Base-by-base conservation (phyloP, 257 asterid genomes). In the Solanum megistacrolobum region DNA sequence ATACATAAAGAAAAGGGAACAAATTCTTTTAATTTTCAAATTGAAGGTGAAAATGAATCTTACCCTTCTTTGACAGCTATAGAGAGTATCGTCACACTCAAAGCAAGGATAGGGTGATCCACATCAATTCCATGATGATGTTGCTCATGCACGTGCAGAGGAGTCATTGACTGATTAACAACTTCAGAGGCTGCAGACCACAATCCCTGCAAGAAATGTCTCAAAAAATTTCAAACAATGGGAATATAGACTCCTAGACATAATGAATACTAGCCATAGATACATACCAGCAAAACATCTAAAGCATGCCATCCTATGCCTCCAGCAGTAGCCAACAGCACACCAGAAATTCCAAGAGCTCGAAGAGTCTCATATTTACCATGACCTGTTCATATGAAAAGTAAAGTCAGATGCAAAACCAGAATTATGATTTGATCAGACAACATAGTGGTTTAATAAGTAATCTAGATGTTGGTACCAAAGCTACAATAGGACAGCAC, bases 41-140 rank as follows among this genome's bases (percentile, higher is more conserved):
- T 84, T 25, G 29, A 71, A n/a, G 55, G 60, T 84, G 84, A 25
- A 83, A 85, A 87, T 83, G 88, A 87, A 74, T 55, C n/a, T 55
- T 95, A 97, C 99, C 98, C 98, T 94, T 97, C 99, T 92, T 97
- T 95, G 86, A 96, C 93, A 90, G 92, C 98, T 83, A 96, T 97
- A 68, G 99, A 96, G 84, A 93, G 89, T 87, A 94, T 52, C 69
- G 96, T 91, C 98, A 96, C 93, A 92, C 92, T 94, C 93, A 97
- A 89, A 11, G 99, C 99, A 35, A 96, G 94, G 89, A 95, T 62
- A 21, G 98, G 98, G 90, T 97, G 98, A 73, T 94, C 95, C 98
- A 97, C 92, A 92, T 96, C 98, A 38, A 97, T 93, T 89, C 94
- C 98, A 92, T 94, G 99, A 90, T 91, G 92, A 90, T 95, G 91